A percentile compares a stretch with the other conserved stretches of the same genome.
phyloP scores from a whole-genome alignment of 2,329 filamentous ascomycete genomes.

The Aspergillus sp. region DNA sequence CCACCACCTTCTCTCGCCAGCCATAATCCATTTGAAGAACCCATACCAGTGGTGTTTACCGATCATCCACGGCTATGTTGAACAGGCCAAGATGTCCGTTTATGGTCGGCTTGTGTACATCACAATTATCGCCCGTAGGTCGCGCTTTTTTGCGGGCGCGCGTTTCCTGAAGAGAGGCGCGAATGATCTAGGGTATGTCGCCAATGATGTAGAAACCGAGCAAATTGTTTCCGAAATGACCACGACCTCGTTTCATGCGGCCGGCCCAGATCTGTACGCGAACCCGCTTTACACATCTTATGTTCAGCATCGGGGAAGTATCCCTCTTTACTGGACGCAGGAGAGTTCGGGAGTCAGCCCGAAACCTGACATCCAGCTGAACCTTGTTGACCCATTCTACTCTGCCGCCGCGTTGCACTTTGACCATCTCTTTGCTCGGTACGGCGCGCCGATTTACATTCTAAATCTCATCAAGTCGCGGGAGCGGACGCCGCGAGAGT shows the following conservation, averaged over 20 bases:
- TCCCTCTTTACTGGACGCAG: slow-evolving; percentile 96
- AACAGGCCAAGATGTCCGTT: slow-evolving; percentile 80
- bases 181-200: slow-evolving; percentile 92
- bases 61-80: slow-evolving; percentile 93
- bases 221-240: slow-evolving; percentile 95
- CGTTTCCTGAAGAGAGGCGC: slow-evolving; percentile 91
- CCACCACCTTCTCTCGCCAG: slow-evolving; percentile 79
- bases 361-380: slow-evolving; percentile 93
- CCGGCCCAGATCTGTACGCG: slow-evolving; percentile 79
- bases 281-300: slow-evolving; percentile 95
- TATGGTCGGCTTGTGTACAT: slow-evolving; percentile 90
- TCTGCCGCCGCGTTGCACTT: slow-evolving; percentile 91
- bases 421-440: slow-evolving; percentile 88
- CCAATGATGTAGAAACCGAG: slow-evolving; percentile 98
- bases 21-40: slow-evolving; percentile 67
- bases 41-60: slow-evolving; percentile 95
- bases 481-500: slow-evolving; percentile 86
- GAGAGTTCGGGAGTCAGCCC: slow-evolving; percentile 93
- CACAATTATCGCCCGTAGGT: slow-evolving; percentile 88
- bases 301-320: slow-evolving; percentile 93
- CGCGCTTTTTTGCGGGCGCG: slow-evolving; percentile 89
- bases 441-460: slow-evolving; percentile 88
- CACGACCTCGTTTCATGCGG: slow-evolving; percentile 93
- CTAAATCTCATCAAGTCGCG: slow-evolving; percentile 88
- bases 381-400: slow-evolving; percentile 95